Evolutionary conservation across 495 filamentous ascomycete genomes (phyloP), one percentile per base, ranked within the genome.

Genomic region (Oleoguttula mirabilis): DNA sequence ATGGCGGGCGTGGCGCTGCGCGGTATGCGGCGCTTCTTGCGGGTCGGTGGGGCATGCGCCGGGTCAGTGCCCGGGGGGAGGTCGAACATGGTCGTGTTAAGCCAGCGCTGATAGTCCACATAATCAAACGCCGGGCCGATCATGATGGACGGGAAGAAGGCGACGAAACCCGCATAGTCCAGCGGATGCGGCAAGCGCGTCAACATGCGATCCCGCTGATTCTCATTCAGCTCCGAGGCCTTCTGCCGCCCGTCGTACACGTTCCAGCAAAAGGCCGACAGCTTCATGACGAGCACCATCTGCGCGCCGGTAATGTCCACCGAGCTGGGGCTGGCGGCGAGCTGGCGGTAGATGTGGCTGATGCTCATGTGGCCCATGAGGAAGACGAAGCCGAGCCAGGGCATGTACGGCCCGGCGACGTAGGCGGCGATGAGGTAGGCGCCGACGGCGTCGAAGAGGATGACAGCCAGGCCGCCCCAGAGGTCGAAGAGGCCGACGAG

Each of bases 211-310:
- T 88, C 84, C 56, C 80, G 84, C 57, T 98, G 90, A 43, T 80
- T 72, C 46, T 88, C 87, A 3, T 82, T 81, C 19, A 98, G 73
- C 41, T 85, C 78, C 21, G 79, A 70, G 21, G 82, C 74, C 10
- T 85, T 78, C 23, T 88, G 64, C 39, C 75, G 73, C 21, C 92
- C 90, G 62, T 98, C 90, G 50, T 86, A 81, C 16, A 96, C 79
- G 56, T 94, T 94, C 90, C 90, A 98, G 66, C 86, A 93, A 59
- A 96, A 98, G 19, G 88, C 77, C 8, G 76, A 80, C n/a, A 96
- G 80, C 64, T 96, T 98, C 88, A 98, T 98, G 40, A 94, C 78
- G 48, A 96, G 60, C 10, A 98, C 90, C 90, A 98, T 98, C 62
- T 98, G 90, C 0, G 90, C 88, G 28, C 68, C 54, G 3, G 88